Base-by-base conservation (phyloP, 1,139 yeast genomes). In the Ogataea hybrid region DNA sequence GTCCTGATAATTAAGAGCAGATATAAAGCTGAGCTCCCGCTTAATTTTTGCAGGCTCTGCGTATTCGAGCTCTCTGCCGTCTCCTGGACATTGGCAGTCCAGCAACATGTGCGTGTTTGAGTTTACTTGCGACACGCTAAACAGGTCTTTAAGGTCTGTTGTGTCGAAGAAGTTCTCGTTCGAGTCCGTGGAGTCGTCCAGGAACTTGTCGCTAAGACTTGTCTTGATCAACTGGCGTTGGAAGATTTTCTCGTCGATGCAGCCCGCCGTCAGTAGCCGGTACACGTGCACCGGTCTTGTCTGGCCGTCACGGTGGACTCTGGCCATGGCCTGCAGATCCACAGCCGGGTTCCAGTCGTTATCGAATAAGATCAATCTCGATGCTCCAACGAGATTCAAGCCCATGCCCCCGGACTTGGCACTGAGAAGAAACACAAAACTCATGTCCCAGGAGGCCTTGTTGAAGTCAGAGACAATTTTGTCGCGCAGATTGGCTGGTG, bases 341-440 rank as follows among this genome's bases (percentile, higher is more conserved):
- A 85, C 75, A 0, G 97, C 79, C 0, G 98, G 98, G 52, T 94
- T 92, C 63, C 63, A 59, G 35, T 59, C 63, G 41, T 58, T 59
- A 35, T 59, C 63, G 56, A 85, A 85, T 18, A 92, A 64, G 3
- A 92, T 73, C 27, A 92, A 66, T 23, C 97, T 69, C 0, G 96
- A 88, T 0, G 96, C 98, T 1, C 98, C 98, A 23, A 87, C 75
- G 28, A 92, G 68, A 57, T 92, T 94, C 31, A 92, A 70, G 0
- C 99, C 99, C 48, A 85, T 81, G 0, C 99, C 99, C 2, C 99
- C 99, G 4, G 96, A 82, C 58, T 89, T 88, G 0, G 97, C 84
- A 2, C 97, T 88, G 17, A 94, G 64, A 17, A 92, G 63, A 53
- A 92, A 89, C 0, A 84, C 84, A 54, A 85, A 80, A 7, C 70